Base-by-base conservation (phyloP, 352 stramenopile species). In the Phytophthora megakarya region DNA sequence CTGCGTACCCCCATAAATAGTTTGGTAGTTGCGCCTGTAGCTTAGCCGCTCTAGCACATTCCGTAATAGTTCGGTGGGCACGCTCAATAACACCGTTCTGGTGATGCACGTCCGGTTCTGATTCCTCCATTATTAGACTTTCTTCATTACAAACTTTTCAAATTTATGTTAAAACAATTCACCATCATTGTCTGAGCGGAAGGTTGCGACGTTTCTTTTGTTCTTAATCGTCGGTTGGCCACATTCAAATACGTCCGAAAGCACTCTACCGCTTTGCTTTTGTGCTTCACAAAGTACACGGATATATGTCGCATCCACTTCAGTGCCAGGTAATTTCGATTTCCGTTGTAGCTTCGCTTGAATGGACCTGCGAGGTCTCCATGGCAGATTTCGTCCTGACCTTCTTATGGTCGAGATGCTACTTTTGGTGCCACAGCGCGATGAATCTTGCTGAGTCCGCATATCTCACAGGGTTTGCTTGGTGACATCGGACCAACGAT, bases 131-230 rank as follows among this genome's bases (percentile, higher is more conserved):
- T 3, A 12, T 23, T 0, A 66, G 49, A 1, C 32, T 48, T 44
- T 66, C 40, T 0, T 35, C 22, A 3, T 23, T 40, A 23, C 58
- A 66, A 0, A 61, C 44, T 5, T 38, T 30, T 18, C n/a, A 11
- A 21, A n/a, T n/a, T n/a, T n/a, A n/a, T n/a, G n/a, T n/a, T n/a
- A n/a, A 66, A 66, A 1, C 47, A 66, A 49, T 28, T 66, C 48
- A 13, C 58, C 47, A 15, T 44, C 55, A 35, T 63, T 63, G 16
- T 56, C 32, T 3, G 49, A 67, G 1, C 55, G 25, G 22, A 35
- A 61, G 5, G 50, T 46, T n/a, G 23, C 39, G 9, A 61, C 28
- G 4, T 4, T 44, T 3, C 51, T 18, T 12, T 13, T 12, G 3
- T 30, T 0, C 35, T 25, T 19, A 53, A 67, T 11, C 59, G 30